Percentiles rank a stretch among this genome's conserved stretches.
Conservation (phyloP, 371 early-diverging fungal species). For the Parasitella parasitica region DNA sequence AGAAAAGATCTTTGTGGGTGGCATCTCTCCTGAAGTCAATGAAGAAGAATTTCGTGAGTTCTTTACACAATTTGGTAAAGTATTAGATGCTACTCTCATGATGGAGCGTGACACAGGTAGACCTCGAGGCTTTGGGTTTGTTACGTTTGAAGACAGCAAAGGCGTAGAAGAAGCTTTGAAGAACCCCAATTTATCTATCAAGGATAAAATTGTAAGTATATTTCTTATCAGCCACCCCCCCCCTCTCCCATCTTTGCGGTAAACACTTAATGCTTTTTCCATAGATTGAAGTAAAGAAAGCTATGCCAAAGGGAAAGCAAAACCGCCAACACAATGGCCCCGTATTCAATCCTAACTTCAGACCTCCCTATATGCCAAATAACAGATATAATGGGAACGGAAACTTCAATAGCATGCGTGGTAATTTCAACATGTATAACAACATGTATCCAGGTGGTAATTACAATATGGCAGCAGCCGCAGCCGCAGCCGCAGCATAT, state of each 20-base stretch:
- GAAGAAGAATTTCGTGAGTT: constrained; percentile 80
- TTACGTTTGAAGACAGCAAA: constrained; percentile 71
- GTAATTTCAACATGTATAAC: constrained; percentile 21
- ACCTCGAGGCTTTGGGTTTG: constrained; percentile 81
- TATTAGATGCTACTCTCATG: constrained; percentile 78
- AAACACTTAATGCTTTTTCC: too few species aligned
- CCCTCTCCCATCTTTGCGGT: too few species aligned
- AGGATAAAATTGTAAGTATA: constrained; percentile 55
- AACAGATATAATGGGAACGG: constrained; percentile 36
- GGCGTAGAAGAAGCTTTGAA: constrained; percentile 63
- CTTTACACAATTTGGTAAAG: constrained; percentile 76
- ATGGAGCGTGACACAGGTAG: constrained; percentile 76
- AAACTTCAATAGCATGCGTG: constrained; percentile 24
- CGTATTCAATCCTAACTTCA: constrained; percentile 27
- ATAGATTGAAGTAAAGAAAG: constrained; percentile 69
- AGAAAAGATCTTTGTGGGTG: constrained; percentile 91
- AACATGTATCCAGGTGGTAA: constrained; percentile 28
- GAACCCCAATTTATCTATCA: constrained; percentile 49
- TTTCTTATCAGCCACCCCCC: too few species aligned
- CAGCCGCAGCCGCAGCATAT: constrained; percentile 4
- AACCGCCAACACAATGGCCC: constrained; percentile 15
- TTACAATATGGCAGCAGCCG: constrained; percentile 30
- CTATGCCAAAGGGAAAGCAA: constrained; percentile 57
- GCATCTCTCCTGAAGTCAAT: constrained; percentile 76
- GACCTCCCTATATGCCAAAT: constrained; percentile 40